A percentile compares a stretch with the other conserved stretches of the same genome.
These are phyloP conservation scores for Phylloporus scabripes DNA, from an alignment of 768 basidiomycete species.

Conservation along the genomic window DNA sequence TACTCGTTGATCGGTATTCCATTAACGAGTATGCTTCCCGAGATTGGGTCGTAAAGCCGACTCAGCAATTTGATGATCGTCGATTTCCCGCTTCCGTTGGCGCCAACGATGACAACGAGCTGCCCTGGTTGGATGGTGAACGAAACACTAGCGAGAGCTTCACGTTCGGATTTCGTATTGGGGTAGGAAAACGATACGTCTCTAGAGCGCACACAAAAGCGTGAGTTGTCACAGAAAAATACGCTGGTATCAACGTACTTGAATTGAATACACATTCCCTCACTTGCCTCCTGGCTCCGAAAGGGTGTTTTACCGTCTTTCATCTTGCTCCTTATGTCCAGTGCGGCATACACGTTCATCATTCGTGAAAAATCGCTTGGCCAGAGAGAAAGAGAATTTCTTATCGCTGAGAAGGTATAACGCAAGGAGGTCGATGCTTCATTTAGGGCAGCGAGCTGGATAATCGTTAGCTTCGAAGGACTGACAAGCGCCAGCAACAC, in stretches of 20 bases:
- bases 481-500: slow-evolving; percentile 22
- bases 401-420: slow-evolving; percentile 17
- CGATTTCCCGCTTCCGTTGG: slow-evolving; percentile 32
- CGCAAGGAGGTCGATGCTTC: slow-evolving; percentile 23
- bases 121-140: slow-evolving; percentile 30
- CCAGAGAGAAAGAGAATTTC: slow-evolving; percentile 1
- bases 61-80: slow-evolving; percentile 39
- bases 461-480: slow-evolving; percentile 25
- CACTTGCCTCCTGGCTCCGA: slow-evolving; percentile 10
- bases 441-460: slow-evolving; percentile 28
- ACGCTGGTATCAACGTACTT: slow-evolving; percentile 5
- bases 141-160: slow-evolving; percentile 24
- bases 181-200: slow-evolving; percentile 52
- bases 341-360: slow-evolving; percentile 18
- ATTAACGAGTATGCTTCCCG: slow-evolving; percentile 38
- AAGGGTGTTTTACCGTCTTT: slow-evolving; percentile 23
- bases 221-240: neutral
- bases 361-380: slow-evolving; percentile 18
- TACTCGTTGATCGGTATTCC: slow-evolving; percentile 32
- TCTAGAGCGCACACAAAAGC: slow-evolving; percentile 26
- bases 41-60: slow-evolving; percentile 28
- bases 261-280: slow-evolving; percentile 17
- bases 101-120: slow-evolving; percentile 32
- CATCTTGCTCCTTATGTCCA: slow-evolving; percentile 21
- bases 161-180: slow-evolving; percentile 24